Base-by-base conservation (phyloP, 1,284 basidiomycete species). In the Thelephora terrestris region DNA sequence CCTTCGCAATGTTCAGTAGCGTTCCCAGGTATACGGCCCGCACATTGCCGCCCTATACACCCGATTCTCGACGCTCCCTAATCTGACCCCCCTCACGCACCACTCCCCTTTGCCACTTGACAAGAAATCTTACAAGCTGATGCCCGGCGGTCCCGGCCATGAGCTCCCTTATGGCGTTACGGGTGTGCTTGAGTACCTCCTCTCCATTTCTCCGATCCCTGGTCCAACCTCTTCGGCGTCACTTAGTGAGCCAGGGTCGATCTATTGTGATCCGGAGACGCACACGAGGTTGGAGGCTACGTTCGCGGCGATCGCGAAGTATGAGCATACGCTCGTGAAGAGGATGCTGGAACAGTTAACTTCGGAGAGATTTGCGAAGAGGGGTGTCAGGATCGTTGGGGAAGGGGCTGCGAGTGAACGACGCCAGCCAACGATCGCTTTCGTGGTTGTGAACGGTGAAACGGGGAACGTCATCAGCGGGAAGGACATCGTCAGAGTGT, bases 91-190 rank as follows among this genome's bases (percentile, higher is more conserved):
- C 3, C 65, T 89, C 46, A 75, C 74, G 20, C 85, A 90, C 60
- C 81, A 87, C 64, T 89, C 90, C 68, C 68, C 85, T 27, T 56
- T 66, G n/a, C 39, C 39, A 14, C 21, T 75, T 43, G 64, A 70
- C 35, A 50, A 57, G 7, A 65, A 63, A n/a, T 58, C 76, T 0
- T 75, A 76, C 64, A 86, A 86, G 63, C 68, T 90, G 42, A 77
- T 85, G 59, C 75, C 80, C 4, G 81, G 85, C 17, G 81, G 85
- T 3, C 75, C 79, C 2, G 81, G 83, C 20, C 89, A 89, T 62
- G 86, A 89, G 57, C 67, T 79, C 17, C 75, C 78, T 32, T 80
- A 80, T 55, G 75, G 67, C 2, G 69, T 74, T 18, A 79, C 79
- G 0, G 76, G 74, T 12, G 74, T 86, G 12, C 64, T 81, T 2